phyloP scores from a whole-genome alignment of 179 eudicot genomes.

The Actinidia arguta region DNA sequence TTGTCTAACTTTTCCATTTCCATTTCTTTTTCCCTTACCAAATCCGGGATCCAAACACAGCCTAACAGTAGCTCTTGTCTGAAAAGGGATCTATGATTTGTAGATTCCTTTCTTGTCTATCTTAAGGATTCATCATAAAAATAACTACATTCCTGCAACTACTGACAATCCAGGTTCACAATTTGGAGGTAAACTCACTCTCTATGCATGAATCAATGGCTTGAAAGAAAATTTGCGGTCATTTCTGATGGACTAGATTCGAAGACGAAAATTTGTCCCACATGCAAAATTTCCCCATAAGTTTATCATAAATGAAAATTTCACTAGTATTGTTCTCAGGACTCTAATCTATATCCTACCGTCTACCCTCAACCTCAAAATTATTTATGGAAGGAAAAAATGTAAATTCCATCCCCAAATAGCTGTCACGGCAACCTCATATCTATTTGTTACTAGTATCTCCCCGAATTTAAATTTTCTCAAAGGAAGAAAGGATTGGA shows the following conservation, averaged over 20 bases:
- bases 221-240: not conserved
- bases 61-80: not conserved
- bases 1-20: not conserved
- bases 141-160: not conserved
- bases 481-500: too few species aligned
- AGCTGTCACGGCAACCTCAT: not conserved
- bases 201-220: too few species aligned
- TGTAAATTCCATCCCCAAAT: not conserved
- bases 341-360: not conserved
- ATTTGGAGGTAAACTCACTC: not conserved
- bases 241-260: not conserved
- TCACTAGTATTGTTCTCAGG: not conserved
- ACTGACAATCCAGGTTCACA: too few species aligned
- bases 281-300: too few species aligned
- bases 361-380: not conserved
- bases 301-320: not conserved
- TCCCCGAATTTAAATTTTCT: too few species aligned
- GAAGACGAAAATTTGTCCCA: not conserved
- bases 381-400: not conserved
- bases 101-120: not conserved
- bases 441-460: too few species aligned
- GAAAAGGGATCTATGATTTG: not conserved
- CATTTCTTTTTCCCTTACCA: not conserved
- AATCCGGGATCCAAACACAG: not conserved
- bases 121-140: too few species aligned